Conservation (phyloP, 164 flowering plant genomes). For the Umbilicus rupestris region DNA sequence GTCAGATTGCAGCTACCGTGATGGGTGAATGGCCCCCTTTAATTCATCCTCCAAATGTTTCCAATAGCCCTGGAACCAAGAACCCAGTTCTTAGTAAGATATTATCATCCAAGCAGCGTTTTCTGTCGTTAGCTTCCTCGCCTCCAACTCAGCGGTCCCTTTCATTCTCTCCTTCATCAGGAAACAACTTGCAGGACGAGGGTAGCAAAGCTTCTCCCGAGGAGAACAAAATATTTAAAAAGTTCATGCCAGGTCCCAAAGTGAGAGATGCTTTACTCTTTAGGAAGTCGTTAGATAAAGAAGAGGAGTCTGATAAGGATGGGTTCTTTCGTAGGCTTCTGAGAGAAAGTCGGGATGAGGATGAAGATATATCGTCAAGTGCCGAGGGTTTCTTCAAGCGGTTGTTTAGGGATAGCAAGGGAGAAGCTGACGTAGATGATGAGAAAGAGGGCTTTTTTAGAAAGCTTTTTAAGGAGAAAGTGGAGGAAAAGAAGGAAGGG, state of each 20-base stretch:
- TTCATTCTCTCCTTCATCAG: conserved; percentile 54
- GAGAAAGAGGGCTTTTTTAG: conserved; percentile 19
- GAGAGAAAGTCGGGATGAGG: conserved; percentile 51
- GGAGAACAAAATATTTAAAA: conserved; percentile 58
- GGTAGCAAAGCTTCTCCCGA: conserved; percentile 45
- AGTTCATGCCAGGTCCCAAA: conserved; percentile 39
- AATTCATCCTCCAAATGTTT: conserved; percentile 38
- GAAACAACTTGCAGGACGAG: conserved; percentile 45
- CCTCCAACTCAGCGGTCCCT: conserved; percentile 52
- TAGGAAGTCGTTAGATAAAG: conserved; percentile 39
- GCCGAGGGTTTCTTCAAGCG: conserved; percentile 83
- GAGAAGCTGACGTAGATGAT: conserved; percentile 52
- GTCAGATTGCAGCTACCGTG: conserved; percentile 90
- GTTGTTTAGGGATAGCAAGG: conserved; percentile 75
- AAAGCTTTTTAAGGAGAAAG: conserved; percentile 14
- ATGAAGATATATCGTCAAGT: conserved; percentile 53
- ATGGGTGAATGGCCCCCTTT: conserved; percentile 95
- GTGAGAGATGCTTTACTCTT: conserved; percentile 38
- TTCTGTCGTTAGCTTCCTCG: conserved; percentile 67
- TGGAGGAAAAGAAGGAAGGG: conserved; percentile 14
- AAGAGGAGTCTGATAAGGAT: conserved; percentile 47
- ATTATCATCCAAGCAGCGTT: conserved; percentile 68
- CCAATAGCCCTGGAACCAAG: conserved; percentile 54
- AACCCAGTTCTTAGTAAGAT: conserved; percentile 66
- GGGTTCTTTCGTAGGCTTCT: conserved; percentile 53